Conservation (phyloP, 768 basidiomycete genomes). For the Suillus lakei region DNA sequence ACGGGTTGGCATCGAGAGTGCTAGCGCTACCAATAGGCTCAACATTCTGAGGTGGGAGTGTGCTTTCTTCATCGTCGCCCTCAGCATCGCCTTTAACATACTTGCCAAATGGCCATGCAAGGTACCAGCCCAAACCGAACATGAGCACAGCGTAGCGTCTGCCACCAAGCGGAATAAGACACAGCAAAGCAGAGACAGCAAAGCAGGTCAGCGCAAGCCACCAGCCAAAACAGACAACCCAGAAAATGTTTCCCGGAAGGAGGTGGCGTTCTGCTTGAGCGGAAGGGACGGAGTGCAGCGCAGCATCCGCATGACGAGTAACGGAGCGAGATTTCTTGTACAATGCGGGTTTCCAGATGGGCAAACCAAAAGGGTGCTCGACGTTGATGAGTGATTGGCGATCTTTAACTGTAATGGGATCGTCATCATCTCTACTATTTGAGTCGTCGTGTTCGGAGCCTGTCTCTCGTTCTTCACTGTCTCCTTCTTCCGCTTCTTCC, state of each 20-base stretch:
- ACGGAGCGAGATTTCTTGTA: conserved; percentile 98
- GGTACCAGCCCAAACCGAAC: conserved; percentile 94
- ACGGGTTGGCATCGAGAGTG: conserved; percentile 33
- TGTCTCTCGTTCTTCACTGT: conserved; percentile 32
- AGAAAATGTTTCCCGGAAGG: conserved; percentile 92
- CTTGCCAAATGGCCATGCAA: conserved; percentile 98
- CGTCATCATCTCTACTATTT: conserved; percentile 54
- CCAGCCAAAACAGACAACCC: conserved; percentile 91
- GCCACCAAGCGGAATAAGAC: conserved; percentile 79
- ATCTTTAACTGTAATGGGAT: conserved; percentile 91
- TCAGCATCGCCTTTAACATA: conserved; percentile 87
- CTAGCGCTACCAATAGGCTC: conserved; percentile 23
- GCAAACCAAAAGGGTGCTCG: conserved; percentile 98
- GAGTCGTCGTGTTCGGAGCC: conserved; percentile 13
- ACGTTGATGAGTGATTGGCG: conserved; percentile 98
- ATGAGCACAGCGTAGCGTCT: conserved; percentile 83
- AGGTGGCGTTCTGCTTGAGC: conserved; percentile 93
- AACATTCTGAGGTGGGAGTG: conserved; percentile 38
- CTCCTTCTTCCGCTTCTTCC: conserved; percentile 45
- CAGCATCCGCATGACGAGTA: conserved; percentile 94
- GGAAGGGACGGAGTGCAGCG: conserved; percentile 89
- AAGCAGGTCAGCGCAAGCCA: conserved; percentile 84
- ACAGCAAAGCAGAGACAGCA: conserved; percentile 67
- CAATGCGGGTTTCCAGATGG: conserved; percentile 98
- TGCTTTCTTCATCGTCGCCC: conserved; percentile 46